phyloP scores from a whole-genome alignment of 116 monocot species.

The Cymodocea nodosa region DNA sequence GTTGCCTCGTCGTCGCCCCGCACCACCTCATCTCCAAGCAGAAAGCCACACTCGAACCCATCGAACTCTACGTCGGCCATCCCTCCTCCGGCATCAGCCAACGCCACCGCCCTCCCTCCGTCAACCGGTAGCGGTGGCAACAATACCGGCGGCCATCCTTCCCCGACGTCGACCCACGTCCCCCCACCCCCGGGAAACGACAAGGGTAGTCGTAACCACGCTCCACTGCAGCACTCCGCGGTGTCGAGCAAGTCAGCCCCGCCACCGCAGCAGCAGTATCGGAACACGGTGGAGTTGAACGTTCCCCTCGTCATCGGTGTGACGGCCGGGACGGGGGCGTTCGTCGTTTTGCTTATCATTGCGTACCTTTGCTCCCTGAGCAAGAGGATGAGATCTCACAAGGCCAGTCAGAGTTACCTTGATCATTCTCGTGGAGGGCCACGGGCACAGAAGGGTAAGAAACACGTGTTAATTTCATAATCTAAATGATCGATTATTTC shows the following conservation, averaged over 20 bases:
- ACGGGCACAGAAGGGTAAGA: conserved; percentile 19
- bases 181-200: conserved; percentile 4
- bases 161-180: conserved; percentile 1
- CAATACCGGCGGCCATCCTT: background rate
- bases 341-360: conserved; percentile 21
- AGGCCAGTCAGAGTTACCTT: conserved; percentile 20
- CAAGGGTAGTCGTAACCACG: background rate
- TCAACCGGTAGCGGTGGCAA: too few relatives aligned
- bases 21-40: background rate
- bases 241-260: background rate
- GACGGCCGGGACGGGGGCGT: conserved; percentile 20
- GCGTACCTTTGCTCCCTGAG: conserved; percentile 10
- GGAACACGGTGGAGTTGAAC: conserved; percentile 6
- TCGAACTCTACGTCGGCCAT: background rate
- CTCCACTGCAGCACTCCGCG: conserved; percentile 6
- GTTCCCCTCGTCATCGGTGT: conserved; percentile 24
- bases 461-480: too few relatives aligned
- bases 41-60: background rate
- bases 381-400: conserved; percentile 29
- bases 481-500: too few relatives aligned
- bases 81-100: background rate
- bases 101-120: background rate
- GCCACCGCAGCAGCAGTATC: background rate
- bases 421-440: conserved; percentile 23
- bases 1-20: background rate